Evolutionary conservation across 257 asterid genomes (phyloP).

Genomic region (Marsdenia floribunda): DNA sequence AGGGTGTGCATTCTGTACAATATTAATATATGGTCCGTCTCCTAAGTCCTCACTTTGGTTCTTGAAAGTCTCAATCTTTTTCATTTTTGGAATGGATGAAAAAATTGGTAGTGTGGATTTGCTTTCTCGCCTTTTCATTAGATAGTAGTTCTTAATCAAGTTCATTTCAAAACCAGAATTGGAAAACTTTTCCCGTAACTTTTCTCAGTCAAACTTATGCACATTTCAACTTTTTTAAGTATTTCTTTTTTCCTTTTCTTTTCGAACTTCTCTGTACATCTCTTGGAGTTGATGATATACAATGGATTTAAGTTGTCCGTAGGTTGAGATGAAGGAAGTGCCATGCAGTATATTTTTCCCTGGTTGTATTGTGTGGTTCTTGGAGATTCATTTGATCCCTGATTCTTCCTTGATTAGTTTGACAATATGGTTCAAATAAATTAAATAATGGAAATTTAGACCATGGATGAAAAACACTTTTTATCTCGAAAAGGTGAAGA

Average conservation of each 20-base stretch:
- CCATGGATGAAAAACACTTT: not conserved
- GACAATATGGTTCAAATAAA: not conserved
- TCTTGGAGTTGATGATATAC: not conserved
- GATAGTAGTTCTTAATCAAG: not conserved
- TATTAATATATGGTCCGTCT: not conserved
- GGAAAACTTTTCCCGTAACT: not conserved
- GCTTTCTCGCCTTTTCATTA: not conserved
- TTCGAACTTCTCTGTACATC: not conserved
- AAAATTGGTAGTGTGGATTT: not conserved
- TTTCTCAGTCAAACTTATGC: not conserved
- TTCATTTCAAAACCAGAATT: not conserved
- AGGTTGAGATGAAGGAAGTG: not conserved
- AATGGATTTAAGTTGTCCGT: not conserved
- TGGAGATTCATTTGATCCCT: not conserved
- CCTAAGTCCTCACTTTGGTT: not conserved
- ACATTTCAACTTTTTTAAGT: not conserved
- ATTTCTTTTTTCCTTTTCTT: too few species aligned
- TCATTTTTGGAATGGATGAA: constrained; percentile 8
- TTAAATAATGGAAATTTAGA: not conserved
- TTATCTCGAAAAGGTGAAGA: not conserved
- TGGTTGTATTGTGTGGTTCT: not conserved
- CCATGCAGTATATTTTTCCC: not conserved
- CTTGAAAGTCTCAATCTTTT: not conserved
- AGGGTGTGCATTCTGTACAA: not conserved
- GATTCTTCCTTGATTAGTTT: not conserved